Conservation (phyloP, 805 yeast genomes). For the Schwanniomyces vanrijiae region DNA sequence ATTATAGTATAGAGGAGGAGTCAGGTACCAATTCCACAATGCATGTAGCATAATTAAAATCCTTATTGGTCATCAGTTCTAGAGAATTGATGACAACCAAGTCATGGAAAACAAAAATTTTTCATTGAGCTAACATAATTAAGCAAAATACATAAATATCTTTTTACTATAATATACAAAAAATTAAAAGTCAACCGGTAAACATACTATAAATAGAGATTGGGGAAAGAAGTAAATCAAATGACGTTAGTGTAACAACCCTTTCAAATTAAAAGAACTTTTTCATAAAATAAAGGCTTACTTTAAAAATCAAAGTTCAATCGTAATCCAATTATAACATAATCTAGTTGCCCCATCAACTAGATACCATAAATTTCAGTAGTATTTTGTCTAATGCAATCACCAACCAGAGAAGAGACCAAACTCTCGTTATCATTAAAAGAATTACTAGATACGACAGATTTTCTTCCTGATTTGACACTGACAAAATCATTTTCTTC, state of each 20-base stretch:
- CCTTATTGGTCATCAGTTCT: too few relatives aligned
- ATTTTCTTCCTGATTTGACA: slow-evolving; percentile 8
- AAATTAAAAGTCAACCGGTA: slow-evolving; percentile 1
- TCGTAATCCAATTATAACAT: not conserved
- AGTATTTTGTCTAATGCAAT: slow-evolving; percentile 38
- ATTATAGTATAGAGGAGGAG: too few relatives aligned
- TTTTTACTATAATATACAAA: not conserved
- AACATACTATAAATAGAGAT: slow-evolving; percentile 1
- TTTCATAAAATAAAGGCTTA: not conserved
- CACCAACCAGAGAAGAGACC: slow-evolving; percentile 37
- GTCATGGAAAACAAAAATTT: too few relatives aligned
- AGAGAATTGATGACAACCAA: too few relatives aligned
- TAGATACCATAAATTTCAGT: slow-evolving; percentile 33
- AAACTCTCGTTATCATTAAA: slow-evolving; percentile 35
- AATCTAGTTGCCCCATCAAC: not conserved
- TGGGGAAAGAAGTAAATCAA: slow-evolving; percentile 1
- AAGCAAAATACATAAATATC: not conserved
- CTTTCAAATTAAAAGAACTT: not conserved
- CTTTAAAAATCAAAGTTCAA: not conserved
- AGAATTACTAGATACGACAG: slow-evolving; percentile 8
- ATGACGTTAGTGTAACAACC: not conserved
- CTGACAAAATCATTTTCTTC: slow-evolving; percentile 17
- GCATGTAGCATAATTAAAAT: too few relatives aligned
- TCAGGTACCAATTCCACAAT: too few relatives aligned
- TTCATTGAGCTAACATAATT: too few relatives aligned